phyloP scores from a whole-genome alignment of 768 basidiomycete species.

The Imleria badia region DNA sequence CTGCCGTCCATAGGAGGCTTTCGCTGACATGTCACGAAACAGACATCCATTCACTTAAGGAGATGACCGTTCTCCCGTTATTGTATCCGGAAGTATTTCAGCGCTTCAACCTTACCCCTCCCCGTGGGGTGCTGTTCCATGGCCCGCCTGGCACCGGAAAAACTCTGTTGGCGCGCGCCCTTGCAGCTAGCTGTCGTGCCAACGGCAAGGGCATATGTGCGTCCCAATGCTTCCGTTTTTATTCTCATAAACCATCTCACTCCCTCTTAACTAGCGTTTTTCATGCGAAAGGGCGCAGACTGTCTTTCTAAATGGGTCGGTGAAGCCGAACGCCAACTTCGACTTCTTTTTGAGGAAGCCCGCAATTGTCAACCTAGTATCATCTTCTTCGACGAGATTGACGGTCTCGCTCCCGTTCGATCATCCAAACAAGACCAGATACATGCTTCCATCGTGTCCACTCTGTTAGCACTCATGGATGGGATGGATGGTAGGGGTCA shows the following conservation, averaged over 20 bases:
- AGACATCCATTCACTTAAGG: conserved; percentile 97
- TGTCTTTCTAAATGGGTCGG: conserved; percentile 99
- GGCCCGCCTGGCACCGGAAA: conserved; percentile 99
- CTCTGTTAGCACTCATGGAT: conserved; percentile 95
- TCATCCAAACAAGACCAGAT: conserved; percentile 99
- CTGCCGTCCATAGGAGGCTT: background rate
- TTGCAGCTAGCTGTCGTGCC: conserved; percentile 88
- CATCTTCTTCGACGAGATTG: conserved; percentile 99
- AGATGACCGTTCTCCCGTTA: conserved; percentile 95
- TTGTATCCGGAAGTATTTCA: conserved; percentile 97
- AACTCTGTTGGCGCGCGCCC: conserved; percentile 88
- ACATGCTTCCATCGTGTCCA: conserved; percentile 96
- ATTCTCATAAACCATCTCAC: background rate
- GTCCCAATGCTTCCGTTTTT: conserved; percentile 30
- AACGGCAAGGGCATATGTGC: conserved; percentile 85
- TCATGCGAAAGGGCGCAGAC: conserved; percentile 99
- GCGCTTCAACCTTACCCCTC: conserved; percentile 90
- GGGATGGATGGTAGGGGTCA: conserved; percentile 99
- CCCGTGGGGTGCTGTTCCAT: conserved; percentile 94
- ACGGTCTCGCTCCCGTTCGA: conserved; percentile 95
- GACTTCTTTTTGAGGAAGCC: conserved; percentile 95
- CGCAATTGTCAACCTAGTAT: conserved; percentile 90
- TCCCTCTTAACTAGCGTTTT: conserved; percentile 69
- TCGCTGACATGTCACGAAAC: conserved; percentile 3
- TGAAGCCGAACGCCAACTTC: conserved; percentile 94